Base-by-base conservation (phyloP, 768 basidiomycete genomes). In the Podaxis rugospora region DNA sequence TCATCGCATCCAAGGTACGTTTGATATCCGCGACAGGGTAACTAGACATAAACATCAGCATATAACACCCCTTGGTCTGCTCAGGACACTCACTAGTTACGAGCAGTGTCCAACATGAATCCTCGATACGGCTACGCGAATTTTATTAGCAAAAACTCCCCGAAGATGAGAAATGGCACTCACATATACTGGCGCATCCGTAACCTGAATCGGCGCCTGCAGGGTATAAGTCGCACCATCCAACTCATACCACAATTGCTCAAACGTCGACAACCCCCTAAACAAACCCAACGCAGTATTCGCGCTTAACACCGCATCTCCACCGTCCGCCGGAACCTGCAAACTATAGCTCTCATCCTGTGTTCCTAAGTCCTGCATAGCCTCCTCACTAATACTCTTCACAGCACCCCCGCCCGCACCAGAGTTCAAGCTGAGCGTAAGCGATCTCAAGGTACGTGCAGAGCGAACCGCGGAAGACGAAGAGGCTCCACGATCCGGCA, bases 31-130 rank as follows among this genome's bases (percentile, higher is more conserved):
- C 61, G 3, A 87, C 80, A 7, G 86, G 81, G 74, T 84, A 88
- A 73, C 84, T 86, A 63, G 16, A 14, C 6, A 35, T 2, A 37
- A 61, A n/a, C 32, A 7, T 58, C 16, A 54, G 18, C 57, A 23
- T 18, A 51, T 25, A 46, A 32, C 25, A 9, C 16, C n/a, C 18
- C n/a, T 13, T 35, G 3, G 21, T 51, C 6, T n/a, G 14, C 3
- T 23, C 36, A 28, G 57, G 23, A 23, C n/a, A n/a, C 83, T 61
- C 64, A 88, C 84, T 75, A 94, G 74, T 92, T 88, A 39, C 92
- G 77, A 1, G 90, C 77, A 1, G 92, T 93, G 68, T 94, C 92
- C 25, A 94, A 77, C 83, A 92, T 83, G 51, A 92, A 76, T 16
- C 88, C 90, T 35, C 92, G 85, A 69, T 87, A 89, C 0, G 85